Evolutionary conservation across 2,329 filamentous ascomycete genomes (phyloP), one percentile per base, ranked within the genome.

Genomic region (Bipolaris cookei): DNA sequence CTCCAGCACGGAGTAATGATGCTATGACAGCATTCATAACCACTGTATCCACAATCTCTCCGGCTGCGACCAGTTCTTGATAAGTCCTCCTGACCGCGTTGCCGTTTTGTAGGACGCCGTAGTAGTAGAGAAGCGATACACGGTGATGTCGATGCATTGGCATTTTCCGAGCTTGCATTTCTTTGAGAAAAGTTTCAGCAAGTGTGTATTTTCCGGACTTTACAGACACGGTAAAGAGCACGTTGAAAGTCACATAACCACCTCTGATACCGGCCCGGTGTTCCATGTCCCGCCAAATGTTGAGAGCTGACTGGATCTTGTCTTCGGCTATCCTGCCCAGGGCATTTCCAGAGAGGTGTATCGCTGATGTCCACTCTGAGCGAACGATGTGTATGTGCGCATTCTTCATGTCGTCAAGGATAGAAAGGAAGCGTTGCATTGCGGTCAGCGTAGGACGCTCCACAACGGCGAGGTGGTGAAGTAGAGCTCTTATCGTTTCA

Each of bases 281-380:
- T 76, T 99, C 95, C 92, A 98, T 98, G 67, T 95, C 88, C 63
- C 86, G 87, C 93, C 94, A 99, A 21, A 96, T 77, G 45, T 86
- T 84, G 43, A 99, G 80, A 0, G 91, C 88, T 4, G 86, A 83
- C 74, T 90, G 81, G 41, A 91, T 76, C 73, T 92, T 84, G 38
- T 83, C 69, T 42, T 83, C 80, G 43, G 85, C 82, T 37, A 87
- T 80, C 10, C 70, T 80, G 7, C 84, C 81, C 62, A 89, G 86
- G 65, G 90, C 92, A 54, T 89, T 87, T 35, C 89, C 88, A 8
- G 90, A 90, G 68, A 96, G 90, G 18, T 89, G 84, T 49, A 97
- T 86, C 35, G 92, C 93, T 37, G 86, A 87, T 59, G 91, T 97
- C 93, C 93, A 99, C 70, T 97, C 87, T 0, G 81, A 78, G 4